These are phyloP conservation scores for Dactylorhiza incarnata DNA, from an alignment of 106 monocot species.

Conservation along the genomic window DNA sequence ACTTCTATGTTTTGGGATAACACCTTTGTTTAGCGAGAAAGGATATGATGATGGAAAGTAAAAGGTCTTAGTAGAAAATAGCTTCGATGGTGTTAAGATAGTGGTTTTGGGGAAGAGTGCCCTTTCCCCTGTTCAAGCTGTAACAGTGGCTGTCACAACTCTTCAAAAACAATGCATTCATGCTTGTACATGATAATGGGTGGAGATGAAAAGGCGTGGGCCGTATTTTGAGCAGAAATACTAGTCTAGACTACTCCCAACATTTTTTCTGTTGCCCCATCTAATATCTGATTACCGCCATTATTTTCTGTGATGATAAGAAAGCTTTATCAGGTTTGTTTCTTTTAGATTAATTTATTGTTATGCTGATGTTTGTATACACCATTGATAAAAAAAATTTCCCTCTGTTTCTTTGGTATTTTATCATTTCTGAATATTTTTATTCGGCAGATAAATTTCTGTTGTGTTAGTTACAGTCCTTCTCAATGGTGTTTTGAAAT, in stretches of 20 bases:
- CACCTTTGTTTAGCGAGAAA: constrained; percentile 5
- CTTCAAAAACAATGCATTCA: constrained; percentile 32
- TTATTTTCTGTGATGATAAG: constrained; percentile 1
- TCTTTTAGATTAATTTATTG: background rate
- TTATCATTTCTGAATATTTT: too few relatives aligned
- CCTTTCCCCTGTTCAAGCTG: constrained; percentile 27
- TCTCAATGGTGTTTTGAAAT: too few relatives aligned
- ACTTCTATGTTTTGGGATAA: background rate
- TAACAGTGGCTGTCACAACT: constrained; percentile 46
- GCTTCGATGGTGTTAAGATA: constrained; percentile 13
- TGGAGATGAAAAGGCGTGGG: constrained; percentile 44
- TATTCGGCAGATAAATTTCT: too few relatives aligned
- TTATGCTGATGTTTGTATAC: background rate
- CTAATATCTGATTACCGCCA: background rate
- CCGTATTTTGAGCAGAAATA: constrained; percentile 25
- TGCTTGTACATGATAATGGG: constrained; percentile 28
- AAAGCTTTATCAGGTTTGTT: background rate
- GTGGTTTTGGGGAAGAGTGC: constrained; percentile 3
- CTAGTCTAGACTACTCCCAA: constrained; percentile 31
- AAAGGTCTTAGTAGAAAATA: constrained; percentile 45
- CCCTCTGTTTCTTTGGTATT: too few relatives aligned
- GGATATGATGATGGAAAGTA: constrained; percentile 47
- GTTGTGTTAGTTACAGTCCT: too few relatives aligned
- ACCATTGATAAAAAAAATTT: too few relatives aligned
- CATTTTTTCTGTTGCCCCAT: background rate